These are phyloP conservation scores for Exidia glandulosa DNA, from an alignment of 768 basidiomycete species.

Conservation along the genomic window DNA sequence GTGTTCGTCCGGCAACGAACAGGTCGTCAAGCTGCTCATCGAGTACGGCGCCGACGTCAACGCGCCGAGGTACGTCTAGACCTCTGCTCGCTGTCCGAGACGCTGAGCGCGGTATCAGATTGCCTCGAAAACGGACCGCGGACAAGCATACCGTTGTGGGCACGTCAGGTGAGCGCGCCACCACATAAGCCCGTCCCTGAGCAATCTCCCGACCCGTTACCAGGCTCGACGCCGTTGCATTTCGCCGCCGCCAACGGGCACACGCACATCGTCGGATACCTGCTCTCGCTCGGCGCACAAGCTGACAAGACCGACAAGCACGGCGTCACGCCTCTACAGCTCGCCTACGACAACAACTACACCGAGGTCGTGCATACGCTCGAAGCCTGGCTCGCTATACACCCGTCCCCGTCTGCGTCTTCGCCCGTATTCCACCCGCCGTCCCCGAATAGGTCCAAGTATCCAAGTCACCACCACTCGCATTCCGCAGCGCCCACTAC, in stretches of 20 bases:
- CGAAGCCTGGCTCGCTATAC: conserved; percentile 48
- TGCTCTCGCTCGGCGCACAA: conserved; percentile 77
- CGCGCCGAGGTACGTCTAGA: conserved; percentile 66
- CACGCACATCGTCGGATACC: conserved; percentile 57
- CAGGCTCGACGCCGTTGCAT: conserved; percentile 85
- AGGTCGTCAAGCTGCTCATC: conserved; percentile 80
- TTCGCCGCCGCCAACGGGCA: conserved; percentile 97
- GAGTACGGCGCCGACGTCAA: conserved; percentile 97
- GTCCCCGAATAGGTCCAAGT: not conserved
- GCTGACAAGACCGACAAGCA: conserved; percentile 82
- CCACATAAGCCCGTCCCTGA: not conserved
- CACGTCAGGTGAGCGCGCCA: not conserved
- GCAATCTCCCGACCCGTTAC: not conserved
- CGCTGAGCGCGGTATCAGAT: conserved; percentile 29
- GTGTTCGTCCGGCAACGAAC: conserved; percentile 78
- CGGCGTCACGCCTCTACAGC: conserved; percentile 74
- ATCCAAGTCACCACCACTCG: too few species aligned
- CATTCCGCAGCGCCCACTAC: not conserved
- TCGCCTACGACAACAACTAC: conserved; percentile 75
- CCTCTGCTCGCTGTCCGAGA: not conserved
- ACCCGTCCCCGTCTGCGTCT: conserved; percentile 7
- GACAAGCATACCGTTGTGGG: conserved; percentile 32
- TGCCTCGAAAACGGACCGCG: conserved; percentile 63
- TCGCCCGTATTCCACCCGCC: not conserved
- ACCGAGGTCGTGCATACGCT: conserved; percentile 66